These are phyloP conservation scores for Mycena citricolor DNA, from an alignment of 1,284 basidiomycete genomes.

Conservation along the genomic window DNA sequence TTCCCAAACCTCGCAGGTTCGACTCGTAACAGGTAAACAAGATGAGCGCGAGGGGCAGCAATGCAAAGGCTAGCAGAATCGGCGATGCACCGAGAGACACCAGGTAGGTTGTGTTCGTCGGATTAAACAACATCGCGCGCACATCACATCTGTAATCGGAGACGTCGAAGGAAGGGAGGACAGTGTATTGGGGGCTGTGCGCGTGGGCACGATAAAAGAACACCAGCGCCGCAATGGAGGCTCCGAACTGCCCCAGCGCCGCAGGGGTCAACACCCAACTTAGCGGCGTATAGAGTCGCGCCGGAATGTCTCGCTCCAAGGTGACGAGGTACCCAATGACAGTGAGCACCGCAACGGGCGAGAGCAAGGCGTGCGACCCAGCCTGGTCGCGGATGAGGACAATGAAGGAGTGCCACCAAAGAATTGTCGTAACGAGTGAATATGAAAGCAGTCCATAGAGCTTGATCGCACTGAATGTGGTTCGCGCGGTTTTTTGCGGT, in stretches of 20 bases:
- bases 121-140: neutral
- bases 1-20: too few species aligned
- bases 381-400: neutral
- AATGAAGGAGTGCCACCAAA: slow-evolving; percentile 1
- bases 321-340: neutral
- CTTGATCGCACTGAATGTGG: neutral
- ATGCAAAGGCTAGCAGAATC: neutral
- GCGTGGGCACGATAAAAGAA: neutral
- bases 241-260: neutral
- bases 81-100: neutral
- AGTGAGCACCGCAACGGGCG: neutral
- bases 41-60: too few species aligned
- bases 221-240: neutral
- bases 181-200: neutral
- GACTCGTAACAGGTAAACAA: too few species aligned
- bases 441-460: neutral
- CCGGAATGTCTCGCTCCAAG: neutral
- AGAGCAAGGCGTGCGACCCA: neutral
- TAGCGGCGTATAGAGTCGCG: neutral
- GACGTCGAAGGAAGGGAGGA: neutral
- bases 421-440: neutral
- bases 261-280: neutral
- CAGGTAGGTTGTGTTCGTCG: neutral
- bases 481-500: too few species aligned
- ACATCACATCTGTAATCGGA: neutral